Evolutionary conservation across 2,329 filamentous ascomycete genomes (phyloP).

Genomic region (Coniella vitis): DNA sequence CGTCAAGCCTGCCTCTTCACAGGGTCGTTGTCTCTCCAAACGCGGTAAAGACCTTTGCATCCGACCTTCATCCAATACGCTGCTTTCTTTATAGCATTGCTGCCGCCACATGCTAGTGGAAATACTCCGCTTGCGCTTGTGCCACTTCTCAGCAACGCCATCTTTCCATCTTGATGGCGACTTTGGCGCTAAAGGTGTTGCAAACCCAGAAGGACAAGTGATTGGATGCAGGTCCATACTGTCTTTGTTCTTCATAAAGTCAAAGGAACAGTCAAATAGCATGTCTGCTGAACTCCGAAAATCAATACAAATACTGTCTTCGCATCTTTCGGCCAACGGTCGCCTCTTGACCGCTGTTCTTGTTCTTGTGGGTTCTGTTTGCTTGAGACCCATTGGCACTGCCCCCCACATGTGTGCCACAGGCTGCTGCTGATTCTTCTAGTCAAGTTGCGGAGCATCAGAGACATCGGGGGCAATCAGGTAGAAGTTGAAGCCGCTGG

Average conservation of each 20-base stretch:
- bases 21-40: too few relatives aligned
- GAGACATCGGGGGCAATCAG: conserved; percentile 1
- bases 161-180: not conserved
- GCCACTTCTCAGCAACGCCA: conserved; percentile 1
- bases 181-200: not conserved
- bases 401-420: not conserved
- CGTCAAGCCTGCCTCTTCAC: too few relatives aligned
- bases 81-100: too few relatives aligned
- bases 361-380: not conserved
- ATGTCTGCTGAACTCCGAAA: not conserved
- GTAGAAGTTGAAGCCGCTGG: conserved; percentile 3
- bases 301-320: not conserved
- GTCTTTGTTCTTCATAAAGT: not conserved
- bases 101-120: too few relatives aligned
- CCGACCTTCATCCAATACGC: too few relatives aligned
- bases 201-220: not conserved
- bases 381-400: not conserved
- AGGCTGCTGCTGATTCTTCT: not conserved
- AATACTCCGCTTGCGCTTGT: not conserved
- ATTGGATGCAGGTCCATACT: not conserved
- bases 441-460: not conserved
- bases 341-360: not conserved
- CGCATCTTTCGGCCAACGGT: too few relatives aligned
- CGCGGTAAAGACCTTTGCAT: too few relatives aligned
- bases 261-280: not conserved